Evolutionary conservation across 768 basidiomycete genomes (phyloP).

Genomic region (Pholiota molesta): DNA sequence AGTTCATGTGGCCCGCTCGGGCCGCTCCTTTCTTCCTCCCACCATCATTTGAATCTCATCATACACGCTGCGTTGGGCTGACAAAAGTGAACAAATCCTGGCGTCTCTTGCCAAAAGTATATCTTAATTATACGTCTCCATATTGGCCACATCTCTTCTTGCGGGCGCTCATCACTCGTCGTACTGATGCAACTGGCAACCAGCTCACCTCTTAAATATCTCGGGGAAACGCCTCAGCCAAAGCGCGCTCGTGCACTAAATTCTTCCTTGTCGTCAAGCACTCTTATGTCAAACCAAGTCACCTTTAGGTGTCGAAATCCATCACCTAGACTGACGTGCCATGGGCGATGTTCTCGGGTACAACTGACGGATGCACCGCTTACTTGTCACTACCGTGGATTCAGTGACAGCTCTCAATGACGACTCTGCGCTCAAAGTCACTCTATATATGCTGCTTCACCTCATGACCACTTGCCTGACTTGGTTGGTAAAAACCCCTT

Average conservation of each 20-base stretch:
- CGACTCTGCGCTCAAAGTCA: conserved; percentile 24
- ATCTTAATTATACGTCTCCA: background rate
- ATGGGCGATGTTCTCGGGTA: background rate
- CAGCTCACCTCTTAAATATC: background rate
- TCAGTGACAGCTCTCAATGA: conserved; percentile 20
- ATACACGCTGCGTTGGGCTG: background rate
- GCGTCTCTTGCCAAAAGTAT: background rate
- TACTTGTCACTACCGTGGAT: conserved; percentile 17
- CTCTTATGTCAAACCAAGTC: background rate
- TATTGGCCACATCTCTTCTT: background rate
- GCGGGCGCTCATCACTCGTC: background rate
- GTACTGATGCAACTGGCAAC: background rate
- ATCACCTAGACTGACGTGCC: background rate
- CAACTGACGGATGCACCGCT: conserved; percentile 7
- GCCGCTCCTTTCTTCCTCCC: background rate
- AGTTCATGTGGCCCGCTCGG: background rate
- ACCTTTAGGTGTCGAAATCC: background rate
- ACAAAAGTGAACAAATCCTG: background rate
- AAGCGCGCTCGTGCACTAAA: background rate
- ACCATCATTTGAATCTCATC: background rate
- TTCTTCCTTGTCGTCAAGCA: background rate
- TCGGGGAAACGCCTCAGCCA: background rate
- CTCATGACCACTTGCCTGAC: background rate
- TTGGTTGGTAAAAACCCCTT: background rate
- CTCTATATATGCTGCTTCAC: conserved; percentile 10